Conservation (phyloP, 2,329 filamentous ascomycete genomes). For the Aspergillus versicolor region DNA sequence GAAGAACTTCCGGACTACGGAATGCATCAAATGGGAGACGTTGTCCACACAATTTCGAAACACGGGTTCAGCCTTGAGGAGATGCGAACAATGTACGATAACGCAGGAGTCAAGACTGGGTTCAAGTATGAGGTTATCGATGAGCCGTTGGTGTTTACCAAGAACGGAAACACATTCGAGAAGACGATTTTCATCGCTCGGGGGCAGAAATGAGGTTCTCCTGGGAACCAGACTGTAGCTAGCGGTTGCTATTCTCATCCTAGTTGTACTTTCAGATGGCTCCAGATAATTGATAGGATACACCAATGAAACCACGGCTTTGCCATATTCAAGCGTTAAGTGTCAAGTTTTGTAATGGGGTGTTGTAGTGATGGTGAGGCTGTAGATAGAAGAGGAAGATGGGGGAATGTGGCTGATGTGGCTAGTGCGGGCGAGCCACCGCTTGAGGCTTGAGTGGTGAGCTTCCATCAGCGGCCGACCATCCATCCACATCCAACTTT, state of each 20-base stretch:
- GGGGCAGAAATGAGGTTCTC: constrained; percentile 21
- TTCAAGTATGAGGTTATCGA: constrained; percentile 59
- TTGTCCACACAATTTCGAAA: constrained; percentile 59
- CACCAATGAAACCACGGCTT: background rate
- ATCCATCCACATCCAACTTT: constrained; percentile 2
- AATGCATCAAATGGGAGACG: constrained; percentile 26
- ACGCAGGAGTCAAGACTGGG: constrained; percentile 58
- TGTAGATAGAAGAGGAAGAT: background rate
- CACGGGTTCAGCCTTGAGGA: constrained; percentile 64
- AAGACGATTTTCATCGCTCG: constrained; percentile 35
- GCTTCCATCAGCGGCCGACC: constrained; percentile 18
- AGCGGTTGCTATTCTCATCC: background rate
- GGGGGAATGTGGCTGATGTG: constrained; percentile 13
- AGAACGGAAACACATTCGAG: constrained; percentile 21
- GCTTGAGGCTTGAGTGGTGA: constrained; percentile 15
- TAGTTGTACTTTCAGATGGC: background rate
- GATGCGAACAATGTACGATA: constrained; percentile 61
- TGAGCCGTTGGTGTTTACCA: constrained; percentile 49
- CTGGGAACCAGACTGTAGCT: background rate
- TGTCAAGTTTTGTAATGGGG: no score
- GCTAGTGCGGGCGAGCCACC: constrained; percentile 28
- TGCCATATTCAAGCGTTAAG: no score
- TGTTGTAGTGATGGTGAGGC: background rate
- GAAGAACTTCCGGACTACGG: constrained; percentile 40
- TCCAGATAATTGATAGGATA: background rate